phyloP scores from a whole-genome alignment of 257 asterid genomes.

The Plantago ovata region DNA sequence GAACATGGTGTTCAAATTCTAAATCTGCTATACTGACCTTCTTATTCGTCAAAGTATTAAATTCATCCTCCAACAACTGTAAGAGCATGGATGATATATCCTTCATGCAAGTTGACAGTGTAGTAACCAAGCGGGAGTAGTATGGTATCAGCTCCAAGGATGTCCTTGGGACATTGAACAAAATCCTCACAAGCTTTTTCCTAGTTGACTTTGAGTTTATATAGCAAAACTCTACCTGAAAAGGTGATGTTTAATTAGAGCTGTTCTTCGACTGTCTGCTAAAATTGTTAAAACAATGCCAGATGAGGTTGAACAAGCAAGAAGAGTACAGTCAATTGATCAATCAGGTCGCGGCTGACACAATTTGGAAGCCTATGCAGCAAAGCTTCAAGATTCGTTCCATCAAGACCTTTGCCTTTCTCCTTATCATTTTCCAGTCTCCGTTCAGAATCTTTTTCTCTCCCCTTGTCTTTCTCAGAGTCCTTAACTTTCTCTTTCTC shows the following conservation, averaged over 20 bases:
- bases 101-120: conserved; percentile 92
- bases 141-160: conserved; percentile 90
- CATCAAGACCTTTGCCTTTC: conserved; percentile 84
- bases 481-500: conserved; percentile 68
- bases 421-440: conserved; percentile 87
- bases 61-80: conserved; percentile 95
- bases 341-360: conserved; percentile 98
- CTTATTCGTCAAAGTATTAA: conserved; percentile 80
- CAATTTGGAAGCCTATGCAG: conserved; percentile 93
- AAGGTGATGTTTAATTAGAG: conserved; percentile 22
- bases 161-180: conserved; percentile 97
- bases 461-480: conserved; percentile 61
- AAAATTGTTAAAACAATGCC: conserved; percentile 12
- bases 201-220: conserved; percentile 89
- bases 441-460: conserved; percentile 80
- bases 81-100: conserved; percentile 89
- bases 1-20: conserved; percentile 7
- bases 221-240: conserved; percentile 98
- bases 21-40: conserved; percentile 51
- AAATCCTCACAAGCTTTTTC: conserved; percentile 93
- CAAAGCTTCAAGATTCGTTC: conserved; percentile 81
- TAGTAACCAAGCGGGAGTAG: conserved; percentile 97
- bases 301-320: conserved; percentile 24
- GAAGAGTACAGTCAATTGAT: conserved; percentile 80
- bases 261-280: conserved; percentile 21